Percentiles rank a stretch among this genome's conserved stretches.
Conservation (phyloP, 2,329 filamentous ascomycete genomes). For the Raffaelea arxii region DNA sequence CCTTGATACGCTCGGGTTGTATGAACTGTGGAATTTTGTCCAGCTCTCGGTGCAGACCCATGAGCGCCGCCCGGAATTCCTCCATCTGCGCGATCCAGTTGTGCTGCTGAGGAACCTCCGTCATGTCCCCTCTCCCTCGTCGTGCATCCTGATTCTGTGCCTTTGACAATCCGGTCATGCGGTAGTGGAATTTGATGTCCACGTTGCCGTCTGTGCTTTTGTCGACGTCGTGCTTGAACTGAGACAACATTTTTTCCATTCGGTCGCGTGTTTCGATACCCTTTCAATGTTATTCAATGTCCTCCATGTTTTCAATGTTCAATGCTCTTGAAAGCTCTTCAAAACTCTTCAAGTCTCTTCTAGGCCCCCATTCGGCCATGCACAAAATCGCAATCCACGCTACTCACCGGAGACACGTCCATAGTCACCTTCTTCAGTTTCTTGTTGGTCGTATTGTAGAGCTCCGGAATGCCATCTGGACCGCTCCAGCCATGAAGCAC, state of each 20-base stretch:
- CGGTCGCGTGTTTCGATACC: not conserved
- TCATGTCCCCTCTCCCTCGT: not conserved
- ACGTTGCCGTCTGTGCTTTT: not conserved
- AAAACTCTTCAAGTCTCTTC: no score
- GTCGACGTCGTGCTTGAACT: not conserved
- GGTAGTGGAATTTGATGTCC: not conserved
- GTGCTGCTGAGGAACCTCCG: constrained; percentile 13
- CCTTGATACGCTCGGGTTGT: constrained; percentile 14
- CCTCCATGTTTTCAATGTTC: not conserved
- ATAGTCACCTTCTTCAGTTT: constrained; percentile 16
- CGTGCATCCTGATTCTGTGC: not conserved
- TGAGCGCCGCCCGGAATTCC: constrained; percentile 13
- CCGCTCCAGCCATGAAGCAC: constrained; percentile 22
- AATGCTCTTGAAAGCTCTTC: no score
- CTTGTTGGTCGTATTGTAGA: constrained; percentile 9
- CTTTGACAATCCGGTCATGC: not conserved
- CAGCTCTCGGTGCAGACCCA: not conserved
- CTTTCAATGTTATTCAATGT: constrained; percentile 1
- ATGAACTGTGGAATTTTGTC: constrained; percentile 2
- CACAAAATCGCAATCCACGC: not conserved
- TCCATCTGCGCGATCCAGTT: constrained; percentile 19
- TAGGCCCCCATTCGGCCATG: no score
- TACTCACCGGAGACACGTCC: constrained; percentile 14
- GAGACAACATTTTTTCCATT: not conserved
- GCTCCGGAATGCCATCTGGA: constrained; percentile 14